Evolutionary conservation across 2,329 filamentous ascomycete species (phyloP), one percentile per base, ranked within the genome.

Genomic region (Calonectria hongkongensis): DNA sequence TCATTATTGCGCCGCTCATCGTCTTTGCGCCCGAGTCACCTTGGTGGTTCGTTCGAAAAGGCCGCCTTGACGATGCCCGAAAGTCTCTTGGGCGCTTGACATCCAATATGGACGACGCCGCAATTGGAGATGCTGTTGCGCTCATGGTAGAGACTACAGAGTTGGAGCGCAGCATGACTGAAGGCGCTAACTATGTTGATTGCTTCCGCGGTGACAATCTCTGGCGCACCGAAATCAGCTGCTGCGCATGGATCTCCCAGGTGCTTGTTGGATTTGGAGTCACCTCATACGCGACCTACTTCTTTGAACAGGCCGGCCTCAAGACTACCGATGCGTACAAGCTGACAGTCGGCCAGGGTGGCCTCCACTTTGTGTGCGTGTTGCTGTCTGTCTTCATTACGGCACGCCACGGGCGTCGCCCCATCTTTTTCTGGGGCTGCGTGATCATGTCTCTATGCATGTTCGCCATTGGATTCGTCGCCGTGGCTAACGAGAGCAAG

Each of bases 301-400:
- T 87, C 76, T 86, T 86, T 77, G 79, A 83, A 41, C 85, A 86
- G 68, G 81, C 85, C 4, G 86, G 87, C 47, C 81, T 87, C 47
- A 73, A 79, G 36, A 77, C 82, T 30, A 74, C 78, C 1, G 78
- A 82, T 12, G 83, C 85, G 0, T 87, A 85, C 72, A 83, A 80
- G 58, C 81, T 88, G 62, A 81, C 82, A 7, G 79, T 87, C 13
- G 82, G 81, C 2, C 84, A 83, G 41, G 85, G 83, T 9, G 82
- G 80, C 13, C 81, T 87, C 45, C 86, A 84, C 13, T 85, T 87
- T 47, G 30, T 84, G 18, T 83, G 87, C 16, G 83, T 83, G 21
- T 76, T 86, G 30, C 70, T 86, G 50, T 86, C 85, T 6, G 86
- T 84, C 81, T 78, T 82, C 12, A 81, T 84, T 12, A 82, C 87